Evolutionary conservation across 257 asterid genomes (phyloP), one percentile per base, ranked within the genome.

Genomic region (Solanum bulbocastanum): DNA sequence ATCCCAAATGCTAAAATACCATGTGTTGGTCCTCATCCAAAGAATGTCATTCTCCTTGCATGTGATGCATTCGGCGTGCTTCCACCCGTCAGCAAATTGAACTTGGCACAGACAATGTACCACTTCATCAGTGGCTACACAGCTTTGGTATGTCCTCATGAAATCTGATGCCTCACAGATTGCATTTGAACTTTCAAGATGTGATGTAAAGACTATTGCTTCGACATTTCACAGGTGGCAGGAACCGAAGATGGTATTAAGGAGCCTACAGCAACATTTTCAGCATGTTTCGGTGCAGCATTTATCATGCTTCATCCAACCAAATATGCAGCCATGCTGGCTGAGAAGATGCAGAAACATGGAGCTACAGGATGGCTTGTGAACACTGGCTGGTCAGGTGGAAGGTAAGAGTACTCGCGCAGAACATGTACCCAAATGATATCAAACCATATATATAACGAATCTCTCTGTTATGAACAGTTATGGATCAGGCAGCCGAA

Each of bases 21-120:
- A 5, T 96, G 99, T 58, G 98, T 96, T 11, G 99, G 98, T 32
- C 98, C 99, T 72, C 99, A 96, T 79, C 99, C 99, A 12, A 96
- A 91, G 86, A 96, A 96, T 23, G 96, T 96, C 89, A 96, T 96
- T 71, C 96, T 96, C 56, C 87, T 96, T 90, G 98, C 99, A 36
- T 96, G 98, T 86, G 99, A 96, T 87, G 99, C 99, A 25, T 96
- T 96, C 58, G 98, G 99, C 6, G 99, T 96, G 92, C 98, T 96
- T 4, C 99, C 99, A 2, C 99, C 99, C 0, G 95, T 96, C 91
- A 95, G 99, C 98, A 96, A 94, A 91, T 89, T 96, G 88, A 94
- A 42, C 93, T 88, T 96, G 91, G 92, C 98, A 32, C 99, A 96
- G 86, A 94, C 98, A 69, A 96, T 96, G 99, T 96, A 96, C 88